Conservation (phyloP, 306 rosid species). For the Lupinus albus region DNA sequence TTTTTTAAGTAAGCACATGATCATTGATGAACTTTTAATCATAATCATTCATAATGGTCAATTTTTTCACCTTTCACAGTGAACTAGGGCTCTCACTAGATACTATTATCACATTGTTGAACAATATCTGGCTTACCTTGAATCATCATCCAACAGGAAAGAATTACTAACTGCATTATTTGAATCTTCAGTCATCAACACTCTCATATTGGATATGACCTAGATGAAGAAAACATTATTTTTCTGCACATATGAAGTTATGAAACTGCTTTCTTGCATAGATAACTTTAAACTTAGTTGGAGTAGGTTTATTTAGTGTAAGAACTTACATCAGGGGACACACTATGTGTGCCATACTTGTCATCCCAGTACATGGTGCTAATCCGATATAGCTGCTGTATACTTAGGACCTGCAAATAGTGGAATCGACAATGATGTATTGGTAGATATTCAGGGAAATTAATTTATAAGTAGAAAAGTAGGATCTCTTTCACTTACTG, state of each 20-base stretch:
- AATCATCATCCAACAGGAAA: slow-evolving; percentile 67
- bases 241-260: slow-evolving; percentile 24
- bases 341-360: slow-evolving; percentile 53
- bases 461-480: slow-evolving; percentile 11
- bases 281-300: slow-evolving; percentile 43
- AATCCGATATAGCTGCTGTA: slow-evolving; percentile 93
- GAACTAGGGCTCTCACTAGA: too few relatives aligned
- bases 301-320: slow-evolving; percentile 42
- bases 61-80: too few relatives aligned
- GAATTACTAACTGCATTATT: slow-evolving; percentile 67
- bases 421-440: slow-evolving; percentile 5
- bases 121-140: slow-evolving; percentile 48
- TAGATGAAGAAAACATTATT: slow-evolving; percentile 38
- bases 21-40: too few relatives aligned
- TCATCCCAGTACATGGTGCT: slow-evolving; percentile 99
- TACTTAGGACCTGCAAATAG: slow-evolving; percentile 79
- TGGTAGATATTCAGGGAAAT: slow-evolving; percentile 28
- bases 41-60: too few relatives aligned
- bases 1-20: too few relatives aligned
- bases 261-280: slow-evolving; percentile 28
- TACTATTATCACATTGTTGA: slow-evolving; percentile 17
- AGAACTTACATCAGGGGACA: slow-evolving; percentile 77
- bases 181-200: slow-evolving; percentile 68
- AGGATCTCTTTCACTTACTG: slow-evolving; percentile 58
- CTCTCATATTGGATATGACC: slow-evolving; percentile 68